Base-by-base conservation (phyloP, 768 basidiomycete genomes). In the Russula lepida region DNA sequence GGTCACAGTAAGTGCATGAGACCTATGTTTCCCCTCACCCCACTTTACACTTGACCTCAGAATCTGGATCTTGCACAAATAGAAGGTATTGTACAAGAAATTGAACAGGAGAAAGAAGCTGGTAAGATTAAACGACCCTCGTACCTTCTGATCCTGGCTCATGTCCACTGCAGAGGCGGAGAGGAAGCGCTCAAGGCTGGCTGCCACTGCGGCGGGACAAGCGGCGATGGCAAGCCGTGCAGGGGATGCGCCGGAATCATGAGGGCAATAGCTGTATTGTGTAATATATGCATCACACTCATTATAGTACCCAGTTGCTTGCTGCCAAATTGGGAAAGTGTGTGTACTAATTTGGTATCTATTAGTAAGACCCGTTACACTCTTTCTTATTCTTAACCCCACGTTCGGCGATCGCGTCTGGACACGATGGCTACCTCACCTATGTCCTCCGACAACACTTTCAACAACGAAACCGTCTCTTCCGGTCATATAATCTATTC, bases 51-150 rank as follows among this genome's bases (percentile, higher is more conserved):
- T 49, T 44, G 13, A 21, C 51, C 1, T 25, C 44, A 98, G 94
- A 93, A 87, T 70, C 77, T 99, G 60, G 92, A 88, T 39, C 78
- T 92, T 9, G 64, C 84, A 0, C 89, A 98, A 72, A 95, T 99
- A 55, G 93, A 97, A 71, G 84, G 79, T 0, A 94, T 98, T 60
- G 97, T 98, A 7, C 76, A 84, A 51, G 89, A 91, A 53, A 98
- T 99, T 61, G 97, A 99, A 73, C 83, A 86, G 65, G 97, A 99
- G 78, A 99, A 98, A 78, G 97, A 98, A 77, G 88, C 88, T 37
- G 90, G 90, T 90, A 59, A 48, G 84, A 76, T 28, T 47, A 21
- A 56, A 25, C 46, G 12, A 19, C 19, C 32, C 13, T 54, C 35
- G 37, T 3, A 58, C 35, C 60, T 32, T 23, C n/a, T 35, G 30